Conservation (phyloP, 2,329 filamentous ascomycete genomes). For the Penicillium expansum region DNA sequence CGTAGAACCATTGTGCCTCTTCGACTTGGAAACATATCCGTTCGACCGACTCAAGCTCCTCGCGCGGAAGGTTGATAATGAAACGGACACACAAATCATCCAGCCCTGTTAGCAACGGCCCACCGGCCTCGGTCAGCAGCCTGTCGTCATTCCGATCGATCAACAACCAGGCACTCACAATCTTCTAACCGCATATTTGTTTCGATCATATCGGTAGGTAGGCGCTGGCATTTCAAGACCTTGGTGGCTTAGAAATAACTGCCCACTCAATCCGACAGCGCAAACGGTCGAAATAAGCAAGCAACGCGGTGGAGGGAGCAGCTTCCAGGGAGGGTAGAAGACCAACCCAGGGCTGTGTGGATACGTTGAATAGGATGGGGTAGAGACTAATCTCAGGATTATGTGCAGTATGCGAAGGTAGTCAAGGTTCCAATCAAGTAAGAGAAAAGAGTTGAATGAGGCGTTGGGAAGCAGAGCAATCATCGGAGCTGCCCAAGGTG, state of each 20-base stretch:
- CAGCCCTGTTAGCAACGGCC: conserved; percentile 61
- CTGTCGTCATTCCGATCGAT: conserved; percentile 1
- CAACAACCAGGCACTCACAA: conserved; percentile 57
- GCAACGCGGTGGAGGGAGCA: conserved; percentile 19
- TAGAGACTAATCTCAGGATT: conserved; percentile 1
- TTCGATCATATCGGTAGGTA: conserved; percentile 65
- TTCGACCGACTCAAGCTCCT: conserved; percentile 84
- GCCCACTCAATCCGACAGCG: conserved; percentile 23
- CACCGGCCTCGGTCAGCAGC: conserved; percentile 24
- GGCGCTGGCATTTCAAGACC: conserved; percentile 59
- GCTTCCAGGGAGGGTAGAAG: conserved; percentile 27
- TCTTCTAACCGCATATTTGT: conserved; percentile 85
- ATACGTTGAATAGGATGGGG: conserved; percentile 1
- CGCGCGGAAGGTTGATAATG: conserved; percentile 91
- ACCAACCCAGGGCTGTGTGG: conserved; percentile 9
- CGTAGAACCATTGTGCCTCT: conserved; percentile 99
- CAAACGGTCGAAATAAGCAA: conserved; percentile 20
- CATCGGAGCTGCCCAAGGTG: conserved; percentile 17
- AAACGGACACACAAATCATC: conserved; percentile 98
- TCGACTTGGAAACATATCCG: conserved; percentile 98
- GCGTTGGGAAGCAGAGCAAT: conserved; percentile 10
- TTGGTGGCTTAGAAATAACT: conserved; percentile 20
- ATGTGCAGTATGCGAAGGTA: neutral
- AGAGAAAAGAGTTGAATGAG: conserved; percentile 1
- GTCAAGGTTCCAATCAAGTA: neutral